Evolutionary conservation across 2,329 filamentous ascomycete genomes (phyloP).

Genomic region (Sphaerulina populicola): DNA sequence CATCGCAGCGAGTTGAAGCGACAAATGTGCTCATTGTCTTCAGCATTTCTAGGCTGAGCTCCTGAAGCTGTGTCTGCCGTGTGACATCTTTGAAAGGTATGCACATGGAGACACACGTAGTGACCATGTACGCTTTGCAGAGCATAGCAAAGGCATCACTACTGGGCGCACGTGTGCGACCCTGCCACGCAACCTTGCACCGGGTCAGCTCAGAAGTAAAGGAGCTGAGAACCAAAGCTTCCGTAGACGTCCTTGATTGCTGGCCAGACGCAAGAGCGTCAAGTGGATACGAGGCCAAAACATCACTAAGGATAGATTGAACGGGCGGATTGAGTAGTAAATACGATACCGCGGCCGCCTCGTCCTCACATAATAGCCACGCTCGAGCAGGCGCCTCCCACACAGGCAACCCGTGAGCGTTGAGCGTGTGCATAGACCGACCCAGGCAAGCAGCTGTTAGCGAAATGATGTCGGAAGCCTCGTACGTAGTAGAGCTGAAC

Average conservation of each 20-base stretch:
- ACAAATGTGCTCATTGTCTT: constrained; percentile 33
- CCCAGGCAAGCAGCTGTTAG: constrained; percentile 65
- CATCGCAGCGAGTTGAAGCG: constrained; percentile 33
- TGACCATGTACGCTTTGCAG: constrained; percentile 18
- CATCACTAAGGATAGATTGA: constrained; percentile 2
- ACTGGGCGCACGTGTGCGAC: constrained; percentile 7
- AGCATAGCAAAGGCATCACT: constrained; percentile 21
- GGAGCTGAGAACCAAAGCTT: constrained; percentile 22
- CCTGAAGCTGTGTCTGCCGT: constrained; percentile 26
- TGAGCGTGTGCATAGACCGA: constrained; percentile 29
- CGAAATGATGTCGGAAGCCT: constrained; percentile 57
- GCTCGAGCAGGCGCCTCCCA: constrained; percentile 39
- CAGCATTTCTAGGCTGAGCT: constrained; percentile 24
- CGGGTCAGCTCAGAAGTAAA: constrained; percentile 19
- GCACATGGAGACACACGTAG: constrained; percentile 28
- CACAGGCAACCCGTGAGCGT: constrained; percentile 28
- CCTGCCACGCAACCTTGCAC: constrained; percentile 15
- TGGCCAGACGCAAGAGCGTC: background rate
- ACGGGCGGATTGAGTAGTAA: constrained; percentile 36
- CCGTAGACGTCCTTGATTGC: constrained; percentile 8
- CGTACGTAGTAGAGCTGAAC: constrained; percentile 55
- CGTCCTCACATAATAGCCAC: constrained; percentile 37
- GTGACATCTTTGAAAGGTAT: constrained; percentile 24
- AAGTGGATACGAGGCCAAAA: background rate
- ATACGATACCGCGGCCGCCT: constrained; percentile 42